Evolutionary conservation across 2,329 filamentous ascomycete species (phyloP).

Genomic region (Hypoxylon sp.): DNA sequence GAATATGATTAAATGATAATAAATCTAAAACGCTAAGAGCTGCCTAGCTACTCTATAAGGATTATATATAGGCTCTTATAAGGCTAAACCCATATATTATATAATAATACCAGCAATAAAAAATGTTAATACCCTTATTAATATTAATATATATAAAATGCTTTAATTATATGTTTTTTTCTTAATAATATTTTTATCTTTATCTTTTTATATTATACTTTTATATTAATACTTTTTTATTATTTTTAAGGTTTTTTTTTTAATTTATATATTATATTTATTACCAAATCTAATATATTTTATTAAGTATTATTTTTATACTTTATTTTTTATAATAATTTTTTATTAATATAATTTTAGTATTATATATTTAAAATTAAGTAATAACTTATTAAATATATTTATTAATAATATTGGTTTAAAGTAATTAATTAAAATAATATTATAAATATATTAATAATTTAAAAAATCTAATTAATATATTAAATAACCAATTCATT

Average conservation of each 20-base stretch:
- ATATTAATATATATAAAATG: not conserved
- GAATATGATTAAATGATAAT: no score
- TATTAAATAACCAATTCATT: not conserved
- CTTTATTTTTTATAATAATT: not conserved
- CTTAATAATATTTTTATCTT: no score
- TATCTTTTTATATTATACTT: no score
- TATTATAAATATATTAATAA: not conserved
- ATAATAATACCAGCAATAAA: no score
- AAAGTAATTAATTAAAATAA: not conserved
- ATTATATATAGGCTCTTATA: no score
- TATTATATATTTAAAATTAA: not conserved
- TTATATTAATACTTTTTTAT: no score
- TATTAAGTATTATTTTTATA: not conserved
- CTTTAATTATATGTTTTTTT: not conserved
- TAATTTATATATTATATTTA: no score
- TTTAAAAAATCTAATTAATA: not conserved
- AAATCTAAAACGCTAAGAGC: no score
- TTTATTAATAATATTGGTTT: not conserved
- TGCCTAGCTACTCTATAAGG: no score
- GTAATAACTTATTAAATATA: constrained; percentile 1
- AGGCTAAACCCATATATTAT: no score
- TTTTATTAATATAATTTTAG: not conserved
- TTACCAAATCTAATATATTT: not conserved
- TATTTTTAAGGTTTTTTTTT: no score
- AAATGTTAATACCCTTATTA: not conserved